Conservation (phyloP, 2,329 filamentous ascomycete genomes). For the Hypoxylon sp. region DNA sequence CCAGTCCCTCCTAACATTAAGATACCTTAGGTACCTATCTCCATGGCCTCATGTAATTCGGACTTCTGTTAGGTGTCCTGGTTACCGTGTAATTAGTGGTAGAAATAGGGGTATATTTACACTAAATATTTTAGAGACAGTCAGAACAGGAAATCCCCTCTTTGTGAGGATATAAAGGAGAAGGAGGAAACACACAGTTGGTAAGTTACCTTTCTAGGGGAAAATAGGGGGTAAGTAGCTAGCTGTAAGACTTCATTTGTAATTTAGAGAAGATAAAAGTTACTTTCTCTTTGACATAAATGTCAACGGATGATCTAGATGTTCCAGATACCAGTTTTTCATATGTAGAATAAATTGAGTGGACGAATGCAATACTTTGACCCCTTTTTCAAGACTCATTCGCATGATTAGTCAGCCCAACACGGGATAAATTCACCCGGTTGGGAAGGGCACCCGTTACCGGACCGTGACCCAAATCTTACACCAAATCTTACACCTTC, state of each 20-base stretch:
- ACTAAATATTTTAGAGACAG: no score
- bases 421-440: constrained; percentile 20
- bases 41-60: neutral
- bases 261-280: no score
- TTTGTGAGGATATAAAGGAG: no score
- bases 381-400: neutral
- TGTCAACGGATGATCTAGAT: neutral
- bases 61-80: neutral
- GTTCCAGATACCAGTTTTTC: neutral
- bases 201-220: no score
- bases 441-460: neutral
- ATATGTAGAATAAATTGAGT: neutral
- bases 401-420: constrained; percentile 11
- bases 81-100: neutral
- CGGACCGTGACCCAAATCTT: neutral
- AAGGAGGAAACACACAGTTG: no score
- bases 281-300: no score
- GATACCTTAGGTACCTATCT: neutral
- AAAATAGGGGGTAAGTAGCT: no score
- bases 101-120: neutral
- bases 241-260: no score
- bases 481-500: neutral
- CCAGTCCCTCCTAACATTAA: neutral
- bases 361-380: neutral
- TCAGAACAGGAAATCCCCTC: no score